Evolutionary conservation across 306 rosid species (phyloP), one percentile per base, ranked within the genome.

Genomic region (Fagus sylvatica): DNA sequence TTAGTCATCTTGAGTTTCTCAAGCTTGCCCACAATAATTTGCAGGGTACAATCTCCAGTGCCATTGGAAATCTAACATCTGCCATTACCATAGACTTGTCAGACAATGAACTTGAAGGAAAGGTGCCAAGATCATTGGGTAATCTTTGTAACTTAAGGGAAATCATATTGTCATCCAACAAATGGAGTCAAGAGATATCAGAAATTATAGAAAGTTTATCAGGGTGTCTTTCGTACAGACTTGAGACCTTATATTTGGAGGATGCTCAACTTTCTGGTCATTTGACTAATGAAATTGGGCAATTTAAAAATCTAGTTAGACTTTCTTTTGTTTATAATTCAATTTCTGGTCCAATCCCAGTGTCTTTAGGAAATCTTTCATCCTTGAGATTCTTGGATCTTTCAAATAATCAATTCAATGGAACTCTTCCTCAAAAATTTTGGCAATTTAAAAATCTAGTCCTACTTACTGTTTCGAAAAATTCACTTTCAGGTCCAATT

Each of bases 331-430:
- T 74, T 62, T 55, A 37, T 53, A 32, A 76, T 65, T 41, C 70
- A 73, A 5, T 74, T 65, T 22, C 16, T 46, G 71, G 76, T 59
- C 6, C 54, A 6, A 37, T 76, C 16, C 73, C 73, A 1, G 0
- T 10, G 46, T 76, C 68, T 33, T 6, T 75, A 4, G 76, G 51
- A 28, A 75, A 51, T 1, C 76, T 75, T 57, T 70, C 80, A 11
- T 37, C 61, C 19, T 59, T 75, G 66, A 11, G 2, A 4, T 0
- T 4, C 28, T 9, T 73, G 12, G 8, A 13, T 66, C 78, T 81
- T 48, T 72, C 85, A 8, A 10, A 59, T 17, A 74, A 74, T 80
- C n/a, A 1, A 53, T 49, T 80, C 17, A 80, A 17, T 1, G 81
- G 82, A 2, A 15, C 0, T 2, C 7, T 82, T 78, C 51, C 2